A percentile compares a stretch with the other conserved stretches of the same genome.
Conservation (phyloP, 768 basidiomycete species). For the Trametes maxima region DNA sequence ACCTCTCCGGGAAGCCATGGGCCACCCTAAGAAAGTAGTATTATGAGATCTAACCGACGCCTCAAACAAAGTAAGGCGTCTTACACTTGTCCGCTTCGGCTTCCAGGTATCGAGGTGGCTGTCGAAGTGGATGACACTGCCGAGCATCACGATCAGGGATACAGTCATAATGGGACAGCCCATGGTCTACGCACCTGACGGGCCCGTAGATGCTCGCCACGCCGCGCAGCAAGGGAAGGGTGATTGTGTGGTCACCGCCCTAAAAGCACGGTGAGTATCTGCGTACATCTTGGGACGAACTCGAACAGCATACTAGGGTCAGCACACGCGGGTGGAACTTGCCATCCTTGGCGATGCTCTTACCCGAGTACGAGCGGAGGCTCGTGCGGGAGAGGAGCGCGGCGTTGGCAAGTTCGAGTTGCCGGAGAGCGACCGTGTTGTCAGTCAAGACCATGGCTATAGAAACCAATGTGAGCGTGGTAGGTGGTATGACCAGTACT, state of each 20-base stretch:
- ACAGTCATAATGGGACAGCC: not conserved
- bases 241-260: slow-evolving; percentile 38
- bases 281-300: too few relatives aligned
- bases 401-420: slow-evolving; percentile 36
- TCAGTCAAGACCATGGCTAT: slow-evolving; percentile 32
- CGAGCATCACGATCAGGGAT: not conserved
- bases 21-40: slow-evolving; percentile 13
- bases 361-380: slow-evolving; percentile 17
- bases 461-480: not conserved
- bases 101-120: slow-evolving; percentile 34
- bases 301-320: slow-evolving; percentile 27
- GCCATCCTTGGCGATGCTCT: slow-evolving; percentile 36
- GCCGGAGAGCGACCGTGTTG: slow-evolving; percentile 36
- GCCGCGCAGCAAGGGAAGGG: slow-evolving; percentile 35
- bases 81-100: slow-evolving; percentile 19
- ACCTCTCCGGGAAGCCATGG: slow-evolving; percentile 36
- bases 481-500: not conserved
- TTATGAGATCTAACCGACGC: not conserved
- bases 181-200: slow-evolving; percentile 25
- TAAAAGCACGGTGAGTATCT: not conserved
- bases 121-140: slow-evolving; percentile 38
- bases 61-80: not conserved
- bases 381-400: slow-evolving; percentile 25
- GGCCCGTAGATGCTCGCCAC: slow-evolving; percentile 36
- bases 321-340: slow-evolving; percentile 38